A percentile compares a stretch with the other conserved stretches of the same genome.
phyloP scores from a whole-genome alignment of 371 early-diverging fungal genomes.

The Mucor sp. region DNA sequence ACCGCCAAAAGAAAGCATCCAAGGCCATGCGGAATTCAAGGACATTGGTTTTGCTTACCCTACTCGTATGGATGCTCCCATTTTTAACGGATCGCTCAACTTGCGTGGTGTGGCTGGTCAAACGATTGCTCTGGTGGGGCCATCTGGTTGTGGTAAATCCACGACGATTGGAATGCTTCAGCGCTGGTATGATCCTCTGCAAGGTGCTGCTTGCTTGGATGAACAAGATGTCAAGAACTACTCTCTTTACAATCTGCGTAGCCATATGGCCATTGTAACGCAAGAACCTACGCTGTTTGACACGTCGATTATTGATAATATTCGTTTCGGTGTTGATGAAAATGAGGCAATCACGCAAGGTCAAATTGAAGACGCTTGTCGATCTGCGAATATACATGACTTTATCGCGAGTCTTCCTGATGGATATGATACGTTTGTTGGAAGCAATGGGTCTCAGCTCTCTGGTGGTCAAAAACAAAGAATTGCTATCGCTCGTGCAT shows the following conservation, averaged over 20 bases:
- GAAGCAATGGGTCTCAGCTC: slow-evolving; percentile 72
- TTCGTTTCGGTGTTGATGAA: slow-evolving; percentile 63
- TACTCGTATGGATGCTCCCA: slow-evolving; percentile 69
- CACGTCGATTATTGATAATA: slow-evolving; percentile 77
- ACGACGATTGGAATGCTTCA: slow-evolving; percentile 81
- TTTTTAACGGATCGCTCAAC: slow-evolving; percentile 73
- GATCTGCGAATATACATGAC: slow-evolving; percentile 75
- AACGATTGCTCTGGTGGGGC: slow-evolving; percentile 86
- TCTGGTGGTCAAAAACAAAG: slow-evolving; percentile 78
- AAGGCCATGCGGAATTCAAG: slow-evolving; percentile 56
- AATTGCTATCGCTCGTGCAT: slow-evolving; percentile 69
- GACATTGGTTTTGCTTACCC: slow-evolving; percentile 83
- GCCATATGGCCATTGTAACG: slow-evolving; percentile 77
- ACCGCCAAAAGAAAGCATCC: slow-evolving; percentile 31
- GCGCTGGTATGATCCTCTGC: slow-evolving; percentile 81
- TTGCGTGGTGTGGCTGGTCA: slow-evolving; percentile 72
- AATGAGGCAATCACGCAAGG: slow-evolving; percentile 41
- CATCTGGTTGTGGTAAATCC: slow-evolving; percentile 85
- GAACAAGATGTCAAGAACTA: slow-evolving; percentile 62
- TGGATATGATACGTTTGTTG: slow-evolving; percentile 83
- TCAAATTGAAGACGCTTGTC: slow-evolving; percentile 62
- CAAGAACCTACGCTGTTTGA: slow-evolving; percentile 88
- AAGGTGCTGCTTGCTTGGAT: slow-evolving; percentile 67
- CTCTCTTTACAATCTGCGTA: slow-evolving; percentile 61
- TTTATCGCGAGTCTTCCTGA: slow-evolving; percentile 69